These are phyloP conservation scores for Juglanconis juglandina DNA, from an alignment of 2,329 filamentous ascomycete genomes.

Conservation along the genomic window DNA sequence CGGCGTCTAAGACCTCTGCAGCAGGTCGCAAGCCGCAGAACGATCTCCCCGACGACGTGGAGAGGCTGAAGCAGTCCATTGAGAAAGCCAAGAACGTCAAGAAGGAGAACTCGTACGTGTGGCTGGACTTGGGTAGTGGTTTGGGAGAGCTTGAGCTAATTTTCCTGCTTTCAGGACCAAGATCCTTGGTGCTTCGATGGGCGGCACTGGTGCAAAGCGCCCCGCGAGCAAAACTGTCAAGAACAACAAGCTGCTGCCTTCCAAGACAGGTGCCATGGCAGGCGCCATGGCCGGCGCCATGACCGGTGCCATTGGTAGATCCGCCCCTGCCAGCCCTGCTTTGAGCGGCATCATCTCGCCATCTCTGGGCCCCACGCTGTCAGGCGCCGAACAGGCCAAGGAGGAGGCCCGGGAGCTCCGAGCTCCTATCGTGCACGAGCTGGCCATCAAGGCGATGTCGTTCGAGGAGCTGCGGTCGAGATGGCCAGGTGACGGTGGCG, in stretches of 20 bases:
- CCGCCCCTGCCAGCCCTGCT: conserved; percentile 54
- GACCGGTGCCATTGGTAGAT: conserved; percentile 36
- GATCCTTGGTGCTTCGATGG: conserved; percentile 30
- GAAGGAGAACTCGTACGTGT: conserved; percentile 40
- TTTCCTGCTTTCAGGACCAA: conserved; percentile 32
- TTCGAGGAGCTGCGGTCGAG: conserved; percentile 47
- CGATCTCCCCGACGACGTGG: conserved; percentile 43
- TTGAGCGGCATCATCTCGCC: conserved; percentile 54
- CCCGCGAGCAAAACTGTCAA: conserved; percentile 17
- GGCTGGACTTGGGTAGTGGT: conserved; percentile 14
- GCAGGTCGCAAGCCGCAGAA: conserved; percentile 27
- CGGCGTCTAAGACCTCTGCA: conserved; percentile 21
- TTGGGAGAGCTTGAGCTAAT: conserved; percentile 25
- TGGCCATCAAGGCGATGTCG: conserved; percentile 52
- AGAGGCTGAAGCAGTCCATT: conserved; percentile 44
- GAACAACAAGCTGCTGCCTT: conserved; percentile 28
- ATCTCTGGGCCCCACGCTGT: conserved; percentile 45
- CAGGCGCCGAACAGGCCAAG: conserved; percentile 52
- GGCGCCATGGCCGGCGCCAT: conserved; percentile 39
- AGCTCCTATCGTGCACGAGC: conserved; percentile 55
- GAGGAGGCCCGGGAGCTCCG: conserved; percentile 42
- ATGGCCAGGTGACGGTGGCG: conserved; percentile 50
- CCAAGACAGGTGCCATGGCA: conserved; percentile 18
- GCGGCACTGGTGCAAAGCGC: conserved; percentile 23
- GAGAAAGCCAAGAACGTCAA: conserved; percentile 43